Evolutionary conservation across 2,329 filamentous ascomycete species (phyloP), one percentile per base, ranked within the genome.

Genomic region (Geosmithia putterillii): DNA sequence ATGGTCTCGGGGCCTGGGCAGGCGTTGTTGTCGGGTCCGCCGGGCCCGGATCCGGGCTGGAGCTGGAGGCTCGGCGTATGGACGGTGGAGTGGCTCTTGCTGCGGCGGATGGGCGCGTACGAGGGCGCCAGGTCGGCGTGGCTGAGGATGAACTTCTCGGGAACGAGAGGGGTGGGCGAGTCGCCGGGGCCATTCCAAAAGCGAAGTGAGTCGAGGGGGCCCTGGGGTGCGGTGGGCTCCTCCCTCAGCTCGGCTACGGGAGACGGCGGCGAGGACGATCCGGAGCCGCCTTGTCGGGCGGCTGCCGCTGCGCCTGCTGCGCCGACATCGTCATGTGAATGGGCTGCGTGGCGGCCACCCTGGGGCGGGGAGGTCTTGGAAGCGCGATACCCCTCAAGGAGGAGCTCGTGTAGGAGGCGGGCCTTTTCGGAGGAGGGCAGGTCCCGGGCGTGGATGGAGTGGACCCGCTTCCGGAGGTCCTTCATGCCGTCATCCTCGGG

Each of bases 401-500:
- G 70, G 44, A 85, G 59, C 38, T 73, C 69, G 57, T 90, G 86
- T 60, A 90, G 79, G 53, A 81, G 64, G 46, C 70, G 73, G 20
- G 85, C 85, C 61, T 88, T 88, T 46, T 86, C 79, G 7, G 68
- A 57, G 38, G 71, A 67, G 3, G 73, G 60, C 40, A 80, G 67
- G 20, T 77, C 67, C 50, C 71, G 70, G 21, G 73, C 67, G 56
- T 86, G 82, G 47, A 90, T 82, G 19, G 66, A 67, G 46, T 83
- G 71, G 50, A 92, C 87, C 48, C 76, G 76, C 49, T 66, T 70
- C 52, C 86, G 71, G 52, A 90, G 60, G 44, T 65, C 61, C 17
- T 73, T 69, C 81, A 86, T 89, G 38, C 86, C 86, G 66, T 92
- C 86, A 54, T 90, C 83, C 55, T 82, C 86, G 1, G 85, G 84